Conservation (phyloP, 2,329 filamentous ascomycete species). For the Epichloe bromicola region DNA sequence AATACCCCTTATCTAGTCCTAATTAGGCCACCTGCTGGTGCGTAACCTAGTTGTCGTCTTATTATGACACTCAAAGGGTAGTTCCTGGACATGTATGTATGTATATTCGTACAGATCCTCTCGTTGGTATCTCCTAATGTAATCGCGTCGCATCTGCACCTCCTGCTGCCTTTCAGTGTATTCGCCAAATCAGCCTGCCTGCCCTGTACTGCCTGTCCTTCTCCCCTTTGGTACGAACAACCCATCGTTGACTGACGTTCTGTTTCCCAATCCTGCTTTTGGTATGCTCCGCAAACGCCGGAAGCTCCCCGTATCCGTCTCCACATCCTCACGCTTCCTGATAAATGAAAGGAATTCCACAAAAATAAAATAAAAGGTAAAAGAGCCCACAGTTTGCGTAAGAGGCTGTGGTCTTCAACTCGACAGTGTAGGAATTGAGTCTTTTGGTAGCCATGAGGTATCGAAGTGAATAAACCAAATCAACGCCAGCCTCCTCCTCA, state of each 20-base stretch:
- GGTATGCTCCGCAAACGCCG: slow-evolving; percentile 7
- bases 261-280: slow-evolving; percentile 4
- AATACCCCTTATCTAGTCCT: no score
- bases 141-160: slow-evolving; percentile 7
- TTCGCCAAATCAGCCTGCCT: background rate
- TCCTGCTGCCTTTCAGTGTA: background rate
- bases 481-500: background rate
- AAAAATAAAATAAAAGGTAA: background rate
- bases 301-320: background rate
- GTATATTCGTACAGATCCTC: slow-evolving; percentile 11
- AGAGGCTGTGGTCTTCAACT: background rate
- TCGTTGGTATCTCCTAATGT: slow-evolving; percentile 6
- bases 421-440: background rate
- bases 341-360: background rate
- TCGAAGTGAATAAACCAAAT: background rate
- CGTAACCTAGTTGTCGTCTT: no score
- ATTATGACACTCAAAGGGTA: no score
- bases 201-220: background rate
- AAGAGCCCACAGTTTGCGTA: background rate
- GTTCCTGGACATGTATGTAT: background rate
- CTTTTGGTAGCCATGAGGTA: background rate
- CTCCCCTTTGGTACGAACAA: background rate
- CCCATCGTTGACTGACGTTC: background rate
- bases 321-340: background rate
- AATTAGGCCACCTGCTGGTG: background rate